Base-by-base conservation (phyloP, 2,329 filamentous ascomycete species). In the Fusarium verrucosum region DNA sequence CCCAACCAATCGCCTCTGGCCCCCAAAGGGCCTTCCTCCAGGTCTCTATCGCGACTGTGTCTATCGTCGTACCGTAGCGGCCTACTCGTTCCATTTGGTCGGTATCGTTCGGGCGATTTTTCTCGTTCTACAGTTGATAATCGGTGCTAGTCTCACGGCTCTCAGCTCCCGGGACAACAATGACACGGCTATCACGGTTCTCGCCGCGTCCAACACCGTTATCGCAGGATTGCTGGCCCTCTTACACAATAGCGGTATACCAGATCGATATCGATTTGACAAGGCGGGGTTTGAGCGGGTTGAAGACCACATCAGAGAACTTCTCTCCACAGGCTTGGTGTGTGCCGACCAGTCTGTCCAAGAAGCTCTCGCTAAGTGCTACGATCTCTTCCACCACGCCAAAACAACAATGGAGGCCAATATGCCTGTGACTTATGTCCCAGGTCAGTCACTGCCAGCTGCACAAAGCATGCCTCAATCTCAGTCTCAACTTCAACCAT, bases 181-280 rank as follows among this genome's bases (percentile, higher is more conserved):
- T 13, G 52, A 78, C 13, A 78, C 74, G 2, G 71, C 77, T 16
- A 82, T 85, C 52, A 84, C 83, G 4, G 58, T 80, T n/a, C 77
- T 85, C 9, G 83, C 81, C 2, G 82, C 81, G 7, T 66, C 78
- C 55, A 85, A 84, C 69, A 85, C 83, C 1, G 71, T 83, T 51
- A 75, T 80, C 36, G 81, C 83, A 9, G 83, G 83, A 3, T 67
- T 85, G 8, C 75, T 85, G 6, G 83, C 82, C 4, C 74, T 85
- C 16, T 66, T 85, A 55, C 82, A 85, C 72, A 85, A 85, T 68
- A 84, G 81, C 57, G 83, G 83, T 2, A 69, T 85, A 17, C 83
- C 83, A 4, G 81, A 84, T 58, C 74, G 82, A 9, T 84, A 84
- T 62, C 77, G 82, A 25, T 79, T 79, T 45, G 78, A 85, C 66